Conservation (phyloP, 305 asterid genomes). For the Solanum hybrid region DNA sequence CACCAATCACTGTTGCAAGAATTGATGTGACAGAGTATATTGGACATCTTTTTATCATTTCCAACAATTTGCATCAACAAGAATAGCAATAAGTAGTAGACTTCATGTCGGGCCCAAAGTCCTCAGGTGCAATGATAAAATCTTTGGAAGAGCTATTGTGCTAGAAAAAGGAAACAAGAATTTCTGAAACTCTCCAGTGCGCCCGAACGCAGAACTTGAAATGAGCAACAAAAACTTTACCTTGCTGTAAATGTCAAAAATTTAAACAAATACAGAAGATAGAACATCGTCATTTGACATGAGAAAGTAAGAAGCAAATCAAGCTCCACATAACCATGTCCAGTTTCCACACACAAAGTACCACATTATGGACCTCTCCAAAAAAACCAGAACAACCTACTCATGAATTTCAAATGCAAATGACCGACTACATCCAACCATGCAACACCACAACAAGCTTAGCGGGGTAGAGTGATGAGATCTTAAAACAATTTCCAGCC, state of each 20-base stretch:
- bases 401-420: neutral
- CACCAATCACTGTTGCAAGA: neutral
- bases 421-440: neutral
- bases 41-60: neutral
- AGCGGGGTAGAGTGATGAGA: neutral
- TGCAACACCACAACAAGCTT: neutral
- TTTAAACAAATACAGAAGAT: neutral
- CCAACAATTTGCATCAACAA: neutral
- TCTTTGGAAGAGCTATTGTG: neutral
- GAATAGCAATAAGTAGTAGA: neutral
- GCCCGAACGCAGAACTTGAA: neutral
- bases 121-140: neutral
- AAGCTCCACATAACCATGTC: neutral
- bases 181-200: neutral
- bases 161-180: neutral
- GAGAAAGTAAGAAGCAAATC: neutral
- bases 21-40: neutral
- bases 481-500: neutral
- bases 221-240: neutral
- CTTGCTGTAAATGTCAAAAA: neutral
- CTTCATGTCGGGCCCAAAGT: neutral
- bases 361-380: neutral
- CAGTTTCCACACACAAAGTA: neutral
- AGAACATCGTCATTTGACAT: neutral
- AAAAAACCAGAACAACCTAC: neutral